Conservation (phyloP, 108 stramenopile genomes). For the Epipyxis sp. region DNA sequence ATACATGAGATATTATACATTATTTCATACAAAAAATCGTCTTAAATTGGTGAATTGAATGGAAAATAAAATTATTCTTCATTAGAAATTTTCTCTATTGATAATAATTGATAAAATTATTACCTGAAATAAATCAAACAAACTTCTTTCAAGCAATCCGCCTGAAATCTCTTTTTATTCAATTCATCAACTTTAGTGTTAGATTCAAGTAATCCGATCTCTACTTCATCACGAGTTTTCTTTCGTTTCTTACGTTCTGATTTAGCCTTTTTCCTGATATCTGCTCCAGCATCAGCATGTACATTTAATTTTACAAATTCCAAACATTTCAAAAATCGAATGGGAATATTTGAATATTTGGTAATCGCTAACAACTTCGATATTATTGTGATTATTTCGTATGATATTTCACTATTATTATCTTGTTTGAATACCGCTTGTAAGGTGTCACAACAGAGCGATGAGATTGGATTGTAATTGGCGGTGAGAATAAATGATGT, state of each 20-base stretch:
- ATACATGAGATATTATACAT: too few species aligned
- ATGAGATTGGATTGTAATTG: too few species aligned
- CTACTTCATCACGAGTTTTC: not conserved
- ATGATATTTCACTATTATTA: not conserved
- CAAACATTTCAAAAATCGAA: not conserved
- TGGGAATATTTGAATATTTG: not conserved
- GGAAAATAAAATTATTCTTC: too few species aligned
- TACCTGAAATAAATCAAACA: conserved; percentile 24
- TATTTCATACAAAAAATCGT: too few species aligned
- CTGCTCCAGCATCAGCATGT: not conserved
- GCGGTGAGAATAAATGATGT: not conserved
- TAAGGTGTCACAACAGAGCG: not conserved
- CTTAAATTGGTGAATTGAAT: too few species aligned
- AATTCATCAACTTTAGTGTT: not conserved
- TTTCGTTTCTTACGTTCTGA: not conserved
- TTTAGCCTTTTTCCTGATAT: not conserved
- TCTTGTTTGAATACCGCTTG: conserved; percentile 1
- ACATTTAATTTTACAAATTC: conserved; percentile 3
- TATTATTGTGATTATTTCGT: conserved; percentile 15
- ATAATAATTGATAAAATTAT: too few species aligned
- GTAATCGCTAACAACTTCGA: not conserved
- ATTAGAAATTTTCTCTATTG: too few species aligned
- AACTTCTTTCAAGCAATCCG: conserved; percentile 2
- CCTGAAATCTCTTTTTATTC: conserved; percentile 10
- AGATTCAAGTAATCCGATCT: not conserved